Evolutionary conservation across 345 rosid genomes (phyloP).

Genomic region (Streptanthus diversifolius): DNA sequence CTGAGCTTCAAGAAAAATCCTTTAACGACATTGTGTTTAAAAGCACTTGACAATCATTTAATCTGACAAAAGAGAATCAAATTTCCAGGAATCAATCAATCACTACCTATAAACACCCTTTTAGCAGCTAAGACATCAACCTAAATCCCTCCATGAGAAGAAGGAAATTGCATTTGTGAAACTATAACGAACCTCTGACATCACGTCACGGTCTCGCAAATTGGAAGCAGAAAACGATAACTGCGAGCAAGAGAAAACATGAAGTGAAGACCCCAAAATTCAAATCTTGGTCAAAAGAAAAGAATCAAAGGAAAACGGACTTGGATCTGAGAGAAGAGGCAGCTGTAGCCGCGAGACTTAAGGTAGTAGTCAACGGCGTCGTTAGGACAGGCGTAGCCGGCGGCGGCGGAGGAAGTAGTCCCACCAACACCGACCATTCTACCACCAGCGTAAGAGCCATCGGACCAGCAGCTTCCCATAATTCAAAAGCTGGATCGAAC

Average conservation of each 20-base stretch:
- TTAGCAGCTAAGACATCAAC: too few species aligned
- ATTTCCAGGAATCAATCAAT: neutral
- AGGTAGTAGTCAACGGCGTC: conserved; percentile 70
- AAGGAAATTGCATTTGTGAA: neutral
- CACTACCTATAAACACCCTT: neutral
- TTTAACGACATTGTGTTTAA: neutral
- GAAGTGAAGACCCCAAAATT: neutral
- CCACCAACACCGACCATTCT: conserved; percentile 61
- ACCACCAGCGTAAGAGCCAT: conserved; percentile 54
- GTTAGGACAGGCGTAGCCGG: conserved; percentile 37
- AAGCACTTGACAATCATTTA: neutral
- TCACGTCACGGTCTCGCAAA: conserved; percentile 65
- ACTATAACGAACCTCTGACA: conserved; percentile 59
- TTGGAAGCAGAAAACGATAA: conserved; percentile 75
- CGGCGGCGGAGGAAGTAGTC: conserved; percentile 36
- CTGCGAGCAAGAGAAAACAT: conserved; percentile 39
- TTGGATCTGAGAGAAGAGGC: conserved; percentile 85
- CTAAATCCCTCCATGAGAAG: neutral
- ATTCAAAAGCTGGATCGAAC: neutral
- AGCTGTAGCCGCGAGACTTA: conserved; percentile 62
- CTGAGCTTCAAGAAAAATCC: neutral
- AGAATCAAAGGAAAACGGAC: conserved; percentile 20
- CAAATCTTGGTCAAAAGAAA: neutral
- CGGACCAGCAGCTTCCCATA: conserved; percentile 94
- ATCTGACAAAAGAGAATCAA: neutral